Conservation (phyloP, 2,329 filamentous ascomycete species). For the Penicillium freii region DNA sequence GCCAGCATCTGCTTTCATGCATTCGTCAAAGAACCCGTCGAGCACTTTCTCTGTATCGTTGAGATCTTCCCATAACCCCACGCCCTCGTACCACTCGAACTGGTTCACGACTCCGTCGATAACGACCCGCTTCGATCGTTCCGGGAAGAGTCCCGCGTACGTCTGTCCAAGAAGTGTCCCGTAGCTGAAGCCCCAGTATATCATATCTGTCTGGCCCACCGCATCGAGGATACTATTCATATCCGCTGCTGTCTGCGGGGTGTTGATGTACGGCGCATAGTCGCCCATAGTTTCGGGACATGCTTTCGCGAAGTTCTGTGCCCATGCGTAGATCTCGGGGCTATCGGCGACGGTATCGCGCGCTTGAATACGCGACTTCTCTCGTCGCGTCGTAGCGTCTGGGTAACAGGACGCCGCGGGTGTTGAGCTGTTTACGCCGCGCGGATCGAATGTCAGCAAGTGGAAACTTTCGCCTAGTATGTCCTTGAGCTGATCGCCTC, state of each 20-base stretch:
- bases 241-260: conserved; percentile 52
- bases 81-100: conserved; percentile 27
- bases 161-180: conserved; percentile 44
- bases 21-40: conserved; percentile 13
- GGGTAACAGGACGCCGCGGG: conserved; percentile 45
- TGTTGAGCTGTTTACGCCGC: conserved; percentile 44
- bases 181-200: conserved; percentile 45
- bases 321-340: conserved; percentile 43
- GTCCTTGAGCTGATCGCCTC: conserved; percentile 38
- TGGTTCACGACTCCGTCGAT: conserved; percentile 27
- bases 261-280: conserved; percentile 49
- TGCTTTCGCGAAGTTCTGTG: conserved; percentile 42
- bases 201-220: conserved; percentile 40
- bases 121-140: conserved; percentile 23
- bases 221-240: conserved; percentile 53
- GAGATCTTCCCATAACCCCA: conserved; percentile 11
- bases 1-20: background rate
- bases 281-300: conserved; percentile 49
- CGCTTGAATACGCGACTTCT: conserved; percentile 30
- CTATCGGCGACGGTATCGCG: conserved; percentile 17
- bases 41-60: conserved; percentile 20
- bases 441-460: conserved; percentile 50
- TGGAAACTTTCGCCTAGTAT: conserved; percentile 49
- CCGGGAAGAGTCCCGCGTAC: conserved; percentile 41
- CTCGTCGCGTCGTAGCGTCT: conserved; percentile 32